Percentiles rank a stretch among this genome's conserved stretches.
These are phyloP conservation scores for Stagonosporopsis rhizophila DNA, from an alignment of 2,329 filamentous ascomycete genomes.

Conservation along the genomic window DNA sequence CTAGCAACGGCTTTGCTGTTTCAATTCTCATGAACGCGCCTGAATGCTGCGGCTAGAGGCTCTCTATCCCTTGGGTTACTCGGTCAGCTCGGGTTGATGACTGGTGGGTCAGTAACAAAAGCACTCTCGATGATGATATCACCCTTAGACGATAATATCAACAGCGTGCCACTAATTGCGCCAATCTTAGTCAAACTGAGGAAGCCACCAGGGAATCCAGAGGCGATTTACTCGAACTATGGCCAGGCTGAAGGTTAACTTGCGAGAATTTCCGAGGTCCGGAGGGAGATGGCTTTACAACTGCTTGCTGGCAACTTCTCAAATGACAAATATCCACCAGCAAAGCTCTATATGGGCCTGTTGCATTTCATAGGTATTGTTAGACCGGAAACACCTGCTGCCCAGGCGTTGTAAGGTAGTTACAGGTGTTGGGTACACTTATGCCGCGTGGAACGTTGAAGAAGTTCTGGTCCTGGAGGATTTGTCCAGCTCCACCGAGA, in stretches of 20 bases:
- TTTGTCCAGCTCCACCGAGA: conserved; percentile 39
- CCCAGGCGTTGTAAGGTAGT: conserved; percentile 22
- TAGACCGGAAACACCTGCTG: conserved; percentile 21
- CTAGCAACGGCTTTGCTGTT: conserved; percentile 23
- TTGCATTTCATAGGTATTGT: conserved; percentile 22
- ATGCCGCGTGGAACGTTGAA: conserved; percentile 28
- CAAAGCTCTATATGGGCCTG: conserved; percentile 27
- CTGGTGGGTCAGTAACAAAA: conserved; percentile 36
- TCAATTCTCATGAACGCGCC: conserved; percentile 41
- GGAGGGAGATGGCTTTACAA: conserved; percentile 15
- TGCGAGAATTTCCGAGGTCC: conserved; percentile 21
- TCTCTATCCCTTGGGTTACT: conserved; percentile 41
- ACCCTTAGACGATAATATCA: conserved; percentile 32
- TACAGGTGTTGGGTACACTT: conserved; percentile 29
- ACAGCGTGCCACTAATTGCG: conserved; percentile 23
- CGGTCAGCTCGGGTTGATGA: conserved; percentile 47
- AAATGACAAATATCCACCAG: conserved; percentile 31
- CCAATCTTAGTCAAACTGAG: conserved; percentile 21
- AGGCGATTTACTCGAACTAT: conserved; percentile 29
- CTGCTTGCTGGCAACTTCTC: conserved; percentile 27
- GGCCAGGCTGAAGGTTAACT: conserved; percentile 28
- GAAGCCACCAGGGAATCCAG: conserved; percentile 26
- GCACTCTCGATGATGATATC: conserved; percentile 42
- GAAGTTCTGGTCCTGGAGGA: conserved; percentile 34
- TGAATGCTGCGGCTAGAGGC: conserved; percentile 40